A percentile compares a stretch with the other conserved stretches of the same genome.
phyloP scores from a whole-genome alignment of 495 filamentous ascomycete species.

The Patellaria atrata region DNA sequence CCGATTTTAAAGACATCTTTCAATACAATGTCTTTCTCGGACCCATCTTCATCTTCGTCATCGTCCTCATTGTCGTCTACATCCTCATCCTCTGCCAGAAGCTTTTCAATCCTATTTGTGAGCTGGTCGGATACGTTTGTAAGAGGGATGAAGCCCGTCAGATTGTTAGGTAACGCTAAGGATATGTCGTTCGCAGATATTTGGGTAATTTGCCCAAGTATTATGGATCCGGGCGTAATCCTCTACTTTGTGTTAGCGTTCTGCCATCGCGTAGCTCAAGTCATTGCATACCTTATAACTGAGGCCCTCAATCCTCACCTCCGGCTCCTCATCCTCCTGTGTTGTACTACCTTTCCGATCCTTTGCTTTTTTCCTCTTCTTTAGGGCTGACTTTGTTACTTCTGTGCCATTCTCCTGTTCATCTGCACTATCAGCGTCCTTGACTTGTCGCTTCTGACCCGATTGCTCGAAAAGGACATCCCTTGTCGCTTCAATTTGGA shows the following conservation, averaged over 20 bases:
- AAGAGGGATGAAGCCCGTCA: conserved; percentile 76
- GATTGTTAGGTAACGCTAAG: conserved; percentile 78
- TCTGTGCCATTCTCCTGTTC: conserved; percentile 38
- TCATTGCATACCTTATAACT: conserved; percentile 62
- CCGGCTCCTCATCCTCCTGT: conserved; percentile 37
- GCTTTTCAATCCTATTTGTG: conserved; percentile 49
- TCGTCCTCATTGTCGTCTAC: conserved; percentile 39
- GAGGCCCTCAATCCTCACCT: conserved; percentile 65
- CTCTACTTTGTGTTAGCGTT: conserved; percentile 43
- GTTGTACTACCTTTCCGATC: conserved; percentile 17
- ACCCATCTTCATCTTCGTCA: conserved; percentile 34
- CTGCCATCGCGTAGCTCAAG: not conserved
- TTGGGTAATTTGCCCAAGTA: conserved; percentile 73
- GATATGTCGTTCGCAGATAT: conserved; percentile 66
- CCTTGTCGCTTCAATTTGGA: conserved; percentile 79
- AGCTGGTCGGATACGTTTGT: conserved; percentile 73
- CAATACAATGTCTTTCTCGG: conserved; percentile 51
- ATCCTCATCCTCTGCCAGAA: conserved; percentile 44
- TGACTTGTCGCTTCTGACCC: conserved; percentile 36
- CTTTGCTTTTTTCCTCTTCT: conserved; percentile 33
- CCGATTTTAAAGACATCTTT: conserved; percentile 62
- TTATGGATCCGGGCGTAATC: conserved; percentile 64
- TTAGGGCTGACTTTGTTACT: conserved; percentile 31
- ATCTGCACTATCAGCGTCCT: conserved; percentile 33
- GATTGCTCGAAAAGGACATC: conserved; percentile 89